These are phyloP conservation scores for Oehlia diaphana DNA, from an alignment of 192 early-diverging fungal species.

Conservation along the genomic window DNA sequence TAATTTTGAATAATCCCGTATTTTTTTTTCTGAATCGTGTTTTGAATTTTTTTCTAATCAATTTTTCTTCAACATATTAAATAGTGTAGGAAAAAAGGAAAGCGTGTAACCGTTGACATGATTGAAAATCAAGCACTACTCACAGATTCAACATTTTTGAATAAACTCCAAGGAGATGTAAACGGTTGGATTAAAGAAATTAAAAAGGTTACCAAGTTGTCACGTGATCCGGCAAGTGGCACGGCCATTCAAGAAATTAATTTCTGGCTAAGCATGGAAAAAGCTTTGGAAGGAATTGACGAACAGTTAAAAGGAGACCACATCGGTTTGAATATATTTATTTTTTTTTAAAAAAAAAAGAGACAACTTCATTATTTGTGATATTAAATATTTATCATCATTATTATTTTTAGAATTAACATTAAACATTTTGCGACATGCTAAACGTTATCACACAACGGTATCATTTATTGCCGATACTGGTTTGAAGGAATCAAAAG, in stretches of 20 bases:
- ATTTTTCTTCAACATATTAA: background rate
- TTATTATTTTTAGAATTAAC: conserved; percentile 64
- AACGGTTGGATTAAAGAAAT: conserved; percentile 99
- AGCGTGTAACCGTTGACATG: conserved; percentile 72
- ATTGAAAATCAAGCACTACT: conserved; percentile 63
- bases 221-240: conserved; percentile 86
- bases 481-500: conserved; percentile 91
- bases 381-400: too few relatives aligned
- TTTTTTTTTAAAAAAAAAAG: background rate
- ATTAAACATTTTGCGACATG: conserved; percentile 90
- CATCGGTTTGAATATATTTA: conserved; percentile 47
- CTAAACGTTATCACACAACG: conserved; percentile 98
- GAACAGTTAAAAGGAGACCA: conserved; percentile 92
- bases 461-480: conserved; percentile 98
- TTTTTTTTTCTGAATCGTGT: background rate
- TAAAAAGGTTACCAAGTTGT: conserved; percentile 90
- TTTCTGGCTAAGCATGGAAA: conserved; percentile 99
- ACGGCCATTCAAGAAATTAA: conserved; percentile 98
- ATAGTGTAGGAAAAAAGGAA: conserved; percentile 61
- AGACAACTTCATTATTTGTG: too few relatives aligned
- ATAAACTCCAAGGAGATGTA: conserved; percentile 93
- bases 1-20: background rate
- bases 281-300: conserved; percentile 88
- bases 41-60: background rate
- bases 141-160: conserved; percentile 84